Evolutionary conservation across 2,329 filamentous ascomycete species (phyloP).

Genomic region (Arthroderma sp.): DNA sequence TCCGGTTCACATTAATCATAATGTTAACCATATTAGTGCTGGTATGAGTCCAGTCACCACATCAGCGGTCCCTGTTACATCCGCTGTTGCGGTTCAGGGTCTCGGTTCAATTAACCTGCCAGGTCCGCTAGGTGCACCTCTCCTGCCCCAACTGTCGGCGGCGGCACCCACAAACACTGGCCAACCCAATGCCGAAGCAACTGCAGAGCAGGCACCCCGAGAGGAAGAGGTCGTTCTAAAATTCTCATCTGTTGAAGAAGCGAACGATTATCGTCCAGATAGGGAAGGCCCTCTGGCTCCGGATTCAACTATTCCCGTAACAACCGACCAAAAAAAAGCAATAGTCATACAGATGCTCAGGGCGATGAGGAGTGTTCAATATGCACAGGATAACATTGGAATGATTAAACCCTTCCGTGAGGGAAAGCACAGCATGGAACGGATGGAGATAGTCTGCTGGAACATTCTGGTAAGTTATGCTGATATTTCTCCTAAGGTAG

Average conservation of each 20-base stretch:
- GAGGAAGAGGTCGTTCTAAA: conserved; percentile 5
- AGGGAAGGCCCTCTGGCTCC: conserved; percentile 1
- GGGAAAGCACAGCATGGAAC: conserved; percentile 12
- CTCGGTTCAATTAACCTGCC: too few relatives aligned
- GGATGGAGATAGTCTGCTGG: conserved; percentile 23
- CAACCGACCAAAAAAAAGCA: conserved; percentile 11
- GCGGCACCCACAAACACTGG: background rate
- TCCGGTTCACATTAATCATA: too few relatives aligned
- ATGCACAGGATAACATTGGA: conserved; percentile 18
- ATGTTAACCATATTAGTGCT: too few relatives aligned
- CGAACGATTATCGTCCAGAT: conserved; percentile 8
- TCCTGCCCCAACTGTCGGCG: too few relatives aligned
- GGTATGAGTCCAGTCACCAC: too few relatives aligned
- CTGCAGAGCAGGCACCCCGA: background rate
- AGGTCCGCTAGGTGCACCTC: too few relatives aligned
- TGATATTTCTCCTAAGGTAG: background rate
- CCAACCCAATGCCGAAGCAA: background rate
- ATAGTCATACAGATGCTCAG: conserved; percentile 19
- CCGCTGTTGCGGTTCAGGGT: too few relatives aligned
- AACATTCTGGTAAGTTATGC: conserved; percentile 17
- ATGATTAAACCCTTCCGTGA: conserved; percentile 22
- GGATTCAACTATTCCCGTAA: conserved; percentile 19
- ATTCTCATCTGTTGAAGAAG: conserved; percentile 14
- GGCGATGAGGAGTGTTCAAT: conserved; percentile 20
- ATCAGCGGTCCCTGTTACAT: too few relatives aligned